Percentiles rank a stretch among this genome's conserved stretches.
phyloP scores from a whole-genome alignment of 2,329 filamentous ascomycete species.

The Endothia cerciana region DNA sequence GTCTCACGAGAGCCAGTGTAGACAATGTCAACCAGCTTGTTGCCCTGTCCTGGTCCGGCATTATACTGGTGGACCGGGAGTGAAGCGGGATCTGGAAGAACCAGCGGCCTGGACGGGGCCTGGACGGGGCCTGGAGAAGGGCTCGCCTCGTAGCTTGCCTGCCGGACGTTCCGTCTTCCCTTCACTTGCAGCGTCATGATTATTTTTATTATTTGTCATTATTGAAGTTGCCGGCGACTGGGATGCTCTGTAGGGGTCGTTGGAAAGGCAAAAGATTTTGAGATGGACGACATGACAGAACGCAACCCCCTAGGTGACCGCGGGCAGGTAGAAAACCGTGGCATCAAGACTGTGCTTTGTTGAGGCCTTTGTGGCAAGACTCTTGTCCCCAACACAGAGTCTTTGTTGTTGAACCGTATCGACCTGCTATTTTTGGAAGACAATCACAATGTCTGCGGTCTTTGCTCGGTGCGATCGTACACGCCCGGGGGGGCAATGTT shows the following conservation, averaged over 20 bases:
- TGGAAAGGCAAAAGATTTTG: too few relatives aligned
- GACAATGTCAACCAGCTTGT: constrained; percentile 6
- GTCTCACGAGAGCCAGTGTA: constrained; percentile 4
- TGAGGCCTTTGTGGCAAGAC: background rate
- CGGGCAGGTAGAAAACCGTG: too few relatives aligned
- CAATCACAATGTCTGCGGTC: background rate
- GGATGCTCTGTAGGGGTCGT: too few relatives aligned
- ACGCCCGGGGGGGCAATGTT: background rate
- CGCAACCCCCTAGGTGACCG: too few relatives aligned
- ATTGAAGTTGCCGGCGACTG: background rate
- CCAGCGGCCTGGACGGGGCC: constrained; percentile 11
- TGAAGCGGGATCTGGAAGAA: constrained; percentile 8
- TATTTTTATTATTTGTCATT: background rate
- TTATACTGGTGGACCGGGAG: constrained; percentile 17
- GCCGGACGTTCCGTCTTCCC: background rate
- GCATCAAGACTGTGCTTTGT: background rate
- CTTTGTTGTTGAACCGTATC: background rate
- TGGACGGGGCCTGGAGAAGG: background rate
- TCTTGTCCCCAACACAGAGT: background rate
- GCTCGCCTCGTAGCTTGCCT: background rate
- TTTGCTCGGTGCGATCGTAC: background rate
- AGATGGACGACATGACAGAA: too few relatives aligned
- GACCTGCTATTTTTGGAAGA: background rate
- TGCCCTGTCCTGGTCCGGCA: background rate
- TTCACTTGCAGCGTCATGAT: background rate